phyloP scores from a whole-genome alignment of 176 grass and related monocot species.

The Saccharum spontaneum region DNA sequence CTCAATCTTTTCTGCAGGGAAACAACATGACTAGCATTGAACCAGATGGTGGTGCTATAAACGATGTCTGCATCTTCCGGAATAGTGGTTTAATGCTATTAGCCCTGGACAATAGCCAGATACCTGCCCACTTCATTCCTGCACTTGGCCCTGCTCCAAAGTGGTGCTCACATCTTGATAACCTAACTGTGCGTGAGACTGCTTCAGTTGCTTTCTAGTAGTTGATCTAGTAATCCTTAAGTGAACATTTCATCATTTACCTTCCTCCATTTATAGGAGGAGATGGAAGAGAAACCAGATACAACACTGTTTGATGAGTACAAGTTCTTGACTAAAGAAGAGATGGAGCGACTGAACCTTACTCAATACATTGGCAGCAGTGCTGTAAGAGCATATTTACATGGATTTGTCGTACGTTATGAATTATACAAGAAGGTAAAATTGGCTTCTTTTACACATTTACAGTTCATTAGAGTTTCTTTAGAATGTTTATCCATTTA shows the following conservation, averaged over 20 bases:
- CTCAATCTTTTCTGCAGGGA: conserved; percentile 57
- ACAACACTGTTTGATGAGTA: conserved; percentile 67
- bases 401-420: conserved; percentile 75
- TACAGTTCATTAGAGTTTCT: neutral
- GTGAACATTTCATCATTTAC: neutral
- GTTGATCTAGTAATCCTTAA: neutral
- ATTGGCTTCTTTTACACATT: neutral
- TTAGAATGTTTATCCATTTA: neutral
- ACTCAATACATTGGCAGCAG: conserved; percentile 63
- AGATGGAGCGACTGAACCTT: conserved; percentile 81
- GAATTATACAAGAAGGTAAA: conserved; percentile 88
- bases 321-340: conserved; percentile 86
- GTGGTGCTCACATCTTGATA: conserved; percentile 97
- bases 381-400: conserved; percentile 66
- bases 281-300: conserved; percentile 91
- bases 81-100: conserved; percentile 86
- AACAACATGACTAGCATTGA: conserved; percentile 96
- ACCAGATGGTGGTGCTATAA: conserved; percentile 73
- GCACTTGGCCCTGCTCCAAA: conserved; percentile 90
- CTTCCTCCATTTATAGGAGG: conserved; percentile 66
- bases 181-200: conserved; percentile 65
- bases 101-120: conserved; percentile 87
- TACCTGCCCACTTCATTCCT: conserved; percentile 91
- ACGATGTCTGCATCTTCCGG: conserved; percentile 81
- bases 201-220: neutral